Evolutionary conservation across 2,329 filamentous ascomycete species (phyloP).

Genomic region (Fusarium sororula): DNA sequence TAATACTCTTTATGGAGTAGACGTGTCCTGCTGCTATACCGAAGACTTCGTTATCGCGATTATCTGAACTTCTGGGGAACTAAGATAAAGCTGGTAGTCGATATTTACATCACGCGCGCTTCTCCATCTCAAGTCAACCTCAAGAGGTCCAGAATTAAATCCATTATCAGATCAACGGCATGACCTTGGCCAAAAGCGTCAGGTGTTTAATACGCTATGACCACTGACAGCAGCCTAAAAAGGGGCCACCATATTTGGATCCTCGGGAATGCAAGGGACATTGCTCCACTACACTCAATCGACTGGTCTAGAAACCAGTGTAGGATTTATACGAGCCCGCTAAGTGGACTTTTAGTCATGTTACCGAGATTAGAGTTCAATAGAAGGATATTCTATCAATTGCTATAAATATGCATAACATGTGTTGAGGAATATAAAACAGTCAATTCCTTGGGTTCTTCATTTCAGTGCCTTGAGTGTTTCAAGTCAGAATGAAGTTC

Average conservation of each 20-base stretch:
- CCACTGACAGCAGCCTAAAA: background rate
- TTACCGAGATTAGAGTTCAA: background rate
- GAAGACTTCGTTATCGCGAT: no score
- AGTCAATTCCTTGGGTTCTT: rapidly evolving
- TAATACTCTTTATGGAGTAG: no score
- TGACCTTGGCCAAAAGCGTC: no score
- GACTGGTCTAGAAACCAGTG: background rate
- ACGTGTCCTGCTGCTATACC: no score
- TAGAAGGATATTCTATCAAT: background rate
- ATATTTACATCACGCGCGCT: background rate
- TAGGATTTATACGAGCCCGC: background rate
- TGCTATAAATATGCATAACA: background rate
- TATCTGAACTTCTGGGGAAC: no score
- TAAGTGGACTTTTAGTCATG: background rate
- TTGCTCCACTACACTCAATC: background rate
- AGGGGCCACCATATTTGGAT: background rate
- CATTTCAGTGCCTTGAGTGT: rapidly evolving
- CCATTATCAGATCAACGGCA: background rate
- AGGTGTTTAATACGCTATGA: background rate
- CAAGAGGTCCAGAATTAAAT: background rate
- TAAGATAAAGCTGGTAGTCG: no score
- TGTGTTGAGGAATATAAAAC: no score
- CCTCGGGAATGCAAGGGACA: background rate
- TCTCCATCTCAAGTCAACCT: background rate
- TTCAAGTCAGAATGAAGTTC: constrained; percentile 5